Evolutionary conservation across 2,329 filamentous ascomycete species (phyloP), one percentile per base, ranked within the genome.

Genomic region (Cladosporium colombiae): DNA sequence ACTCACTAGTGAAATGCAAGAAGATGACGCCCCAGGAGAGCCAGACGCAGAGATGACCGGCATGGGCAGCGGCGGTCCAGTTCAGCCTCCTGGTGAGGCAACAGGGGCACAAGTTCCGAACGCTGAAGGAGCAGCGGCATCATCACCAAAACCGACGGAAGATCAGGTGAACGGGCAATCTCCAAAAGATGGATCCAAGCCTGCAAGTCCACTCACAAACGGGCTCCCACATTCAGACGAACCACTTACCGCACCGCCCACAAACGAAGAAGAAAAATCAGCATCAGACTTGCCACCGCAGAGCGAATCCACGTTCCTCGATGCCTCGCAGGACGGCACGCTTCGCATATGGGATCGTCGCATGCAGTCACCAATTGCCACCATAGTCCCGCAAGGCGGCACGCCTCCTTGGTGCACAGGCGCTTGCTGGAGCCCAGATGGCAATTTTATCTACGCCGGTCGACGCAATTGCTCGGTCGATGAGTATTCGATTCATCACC

Each of bases 341-440:
- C 83, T 99, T 53, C 89, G 93, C n/a, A 88, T 99, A 70, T 99
- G 95, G 94, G 96, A 99, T 74, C 84, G 89, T 3, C 88, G 95
- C 23, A 86, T 91, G 68, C 86, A 86, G 1, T 85, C 89, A 40
- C 90, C 94, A 0, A 84, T 97, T 1, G 93, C 95, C 2, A 88
- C 89, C 31, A 94, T 98, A 65, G 83, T 84, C 1, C 91, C 91
- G 21, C 84, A 88, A 13, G 86, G 88, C 13, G 88, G 88, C 21
- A 91, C 92, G 0, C 94, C 95, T 1, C 95, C 94, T 0, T 99
- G 94, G 94, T 98, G 94, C 78, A 97, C 97, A 88, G 93, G 92
- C 70, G 92, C 93, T 0, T 97, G 93, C 80, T 99, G 95, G 95
- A 94, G 91, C 64, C 93, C 93, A 0, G 91, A 97, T 76, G 95